These are phyloP conservation scores for Candida sanyaensis DNA, from an alignment of 1,139 yeast species.

Conservation along the genomic window DNA sequence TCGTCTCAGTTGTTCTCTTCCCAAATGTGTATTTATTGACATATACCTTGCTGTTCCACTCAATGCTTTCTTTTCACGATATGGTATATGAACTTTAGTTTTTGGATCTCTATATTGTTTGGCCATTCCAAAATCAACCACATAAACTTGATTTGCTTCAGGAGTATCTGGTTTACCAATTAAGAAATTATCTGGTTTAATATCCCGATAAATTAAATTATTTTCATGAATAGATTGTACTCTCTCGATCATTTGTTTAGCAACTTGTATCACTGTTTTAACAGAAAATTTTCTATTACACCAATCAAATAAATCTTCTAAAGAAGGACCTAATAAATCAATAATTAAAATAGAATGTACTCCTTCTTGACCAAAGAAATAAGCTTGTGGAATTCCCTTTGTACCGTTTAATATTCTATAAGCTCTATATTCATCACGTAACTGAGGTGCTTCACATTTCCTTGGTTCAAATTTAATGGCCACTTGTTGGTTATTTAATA, in stretches of 20 bases:
- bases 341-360: constrained; percentile 73
- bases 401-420: constrained; percentile 65
- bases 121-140: constrained; percentile 66
- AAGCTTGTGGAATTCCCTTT: constrained; percentile 71
- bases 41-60: constrained; percentile 68
- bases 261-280: constrained; percentile 72
- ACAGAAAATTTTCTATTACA: constrained; percentile 71
- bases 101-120: constrained; percentile 65
- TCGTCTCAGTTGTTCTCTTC: constrained; percentile 65
- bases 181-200: constrained; percentile 74
- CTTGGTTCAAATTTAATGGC: constrained; percentile 80
- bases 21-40: constrained; percentile 67
- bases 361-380: constrained; percentile 81
- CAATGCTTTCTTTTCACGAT: constrained; percentile 61
- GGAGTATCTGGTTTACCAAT: constrained; percentile 68
- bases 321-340: constrained; percentile 73
- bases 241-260: constrained; percentile 71
- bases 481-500: constrained; percentile 75
- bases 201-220: constrained; percentile 73
- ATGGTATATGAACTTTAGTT: constrained; percentile 60
- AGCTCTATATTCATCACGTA: constrained; percentile 75
- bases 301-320: constrained; percentile 82
- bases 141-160: constrained; percentile 56
- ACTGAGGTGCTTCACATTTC: constrained; percentile 78
- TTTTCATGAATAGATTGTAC: constrained; percentile 69